Base-by-base conservation (phyloP, 2,329 filamentous ascomycete species). In the Coniochaeta sp. region DNA sequence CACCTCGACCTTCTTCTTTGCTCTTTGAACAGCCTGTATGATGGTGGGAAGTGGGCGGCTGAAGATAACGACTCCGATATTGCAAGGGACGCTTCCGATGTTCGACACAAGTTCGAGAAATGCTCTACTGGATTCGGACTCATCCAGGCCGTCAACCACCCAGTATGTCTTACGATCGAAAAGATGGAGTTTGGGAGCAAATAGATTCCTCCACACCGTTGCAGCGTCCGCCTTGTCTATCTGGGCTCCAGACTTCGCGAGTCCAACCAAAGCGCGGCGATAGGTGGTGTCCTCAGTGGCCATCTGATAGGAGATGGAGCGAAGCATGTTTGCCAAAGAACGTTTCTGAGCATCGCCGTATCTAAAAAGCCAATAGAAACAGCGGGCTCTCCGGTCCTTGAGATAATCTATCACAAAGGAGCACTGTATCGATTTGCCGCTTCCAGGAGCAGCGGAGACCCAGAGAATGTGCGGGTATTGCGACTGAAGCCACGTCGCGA, bases 91-190 rank as follows among this genome's bases (percentile, higher is more conserved):
- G 19, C 75, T 60, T 0, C 71, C 63, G 8, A 73, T 58, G 24
- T 69, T 66, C 2, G 64, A 61, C 1, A 77, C 61, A 1, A 75
- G 52, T 28, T 64, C 64, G 0, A 74, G 54, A 1, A 75, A 17
- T 1, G 64, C 38, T 7, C 60, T n/a, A 6, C 38, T 40, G 72
- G 67, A 19, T 58, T 73, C 68, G 19, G 68, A 67, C 55, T 78
- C 73, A 57, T 77, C 74, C 1, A 77, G 33, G 1, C 67, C 74
- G 66, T 77, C 74, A 52, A 77, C 70, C 9, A 77, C 64, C 73
- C 71, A 74, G 62, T 74, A 76, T 1, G 77, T 24, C 0, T 72
- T 67, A 6, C 63, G 61, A 11, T 31, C 22, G n/a, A 52, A 52
- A 3, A 52, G 24, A 4, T 52, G 22, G 2, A 52, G 22, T 17